Evolutionary conservation across 139 green algal species (phyloP).

Genomic region (Trebouxia sp.): DNA sequence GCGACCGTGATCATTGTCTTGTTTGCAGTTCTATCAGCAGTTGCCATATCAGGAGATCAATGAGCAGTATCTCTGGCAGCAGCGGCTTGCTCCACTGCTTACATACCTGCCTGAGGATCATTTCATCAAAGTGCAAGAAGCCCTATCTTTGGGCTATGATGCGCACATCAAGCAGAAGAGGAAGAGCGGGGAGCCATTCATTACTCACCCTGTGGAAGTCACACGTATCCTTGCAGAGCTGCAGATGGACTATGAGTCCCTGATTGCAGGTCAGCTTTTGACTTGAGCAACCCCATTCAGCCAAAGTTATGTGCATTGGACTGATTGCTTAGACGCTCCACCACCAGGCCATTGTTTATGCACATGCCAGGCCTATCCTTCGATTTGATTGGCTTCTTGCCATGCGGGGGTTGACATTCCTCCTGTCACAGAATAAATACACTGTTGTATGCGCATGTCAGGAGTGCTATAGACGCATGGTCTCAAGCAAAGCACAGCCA

Average conservation of each 20-base stretch:
- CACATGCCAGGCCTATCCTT: no score
- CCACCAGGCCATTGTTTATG: no score
- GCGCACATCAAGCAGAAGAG: conserved; percentile 77
- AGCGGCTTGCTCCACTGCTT: conserved; percentile 56
- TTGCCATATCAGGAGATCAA: conserved; percentile 47
- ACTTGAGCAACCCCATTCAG: no score
- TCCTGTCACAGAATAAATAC: no score
- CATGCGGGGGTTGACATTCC: no score
- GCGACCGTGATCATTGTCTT: not conserved
- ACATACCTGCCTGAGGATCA: conserved; percentile 58
- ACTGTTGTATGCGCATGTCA: no score
- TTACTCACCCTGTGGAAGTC: conserved; percentile 92
- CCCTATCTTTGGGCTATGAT: conserved; percentile 68
- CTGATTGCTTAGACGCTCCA: no score
- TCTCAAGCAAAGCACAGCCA: no score
- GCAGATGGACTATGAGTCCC: conserved; percentile 71
- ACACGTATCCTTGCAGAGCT: conserved; percentile 78
- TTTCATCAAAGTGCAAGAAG: conserved; percentile 49
- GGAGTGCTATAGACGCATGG: no score
- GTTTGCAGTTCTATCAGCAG: conserved; percentile 60
- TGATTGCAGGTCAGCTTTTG: conserved; percentile 56
- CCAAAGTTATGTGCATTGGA: no score
- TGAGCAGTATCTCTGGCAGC: conserved; percentile 63
- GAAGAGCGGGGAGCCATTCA: conserved; percentile 87
- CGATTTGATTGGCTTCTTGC: no score